These are phyloP conservation scores for Kodamaea plutei DNA, from an alignment of 1,139 yeast genomes.

Conservation along the genomic window DNA sequence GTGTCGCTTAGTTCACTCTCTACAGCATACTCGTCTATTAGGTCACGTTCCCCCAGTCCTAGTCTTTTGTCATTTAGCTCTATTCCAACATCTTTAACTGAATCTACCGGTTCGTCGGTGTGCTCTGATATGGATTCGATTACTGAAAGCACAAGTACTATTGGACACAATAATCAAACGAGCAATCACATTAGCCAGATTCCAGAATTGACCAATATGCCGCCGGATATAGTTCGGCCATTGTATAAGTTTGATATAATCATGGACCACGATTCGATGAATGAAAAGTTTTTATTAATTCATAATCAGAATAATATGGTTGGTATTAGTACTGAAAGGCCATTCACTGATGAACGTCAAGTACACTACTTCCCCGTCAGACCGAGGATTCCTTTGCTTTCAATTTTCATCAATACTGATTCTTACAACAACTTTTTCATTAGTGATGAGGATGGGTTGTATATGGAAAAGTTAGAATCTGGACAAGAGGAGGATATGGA, in stretches of 20 bases:
- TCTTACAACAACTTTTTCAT: conserved; percentile 28
- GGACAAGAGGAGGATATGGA: conserved; percentile 23
- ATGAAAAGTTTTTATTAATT: conserved; percentile 27
- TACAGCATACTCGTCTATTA: conserved; percentile 27
- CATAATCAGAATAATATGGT: conserved; percentile 12
- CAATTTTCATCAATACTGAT: conserved; percentile 33
- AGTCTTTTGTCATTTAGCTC: conserved; percentile 41
- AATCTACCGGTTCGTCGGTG: conserved; percentile 29
- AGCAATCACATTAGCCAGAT: conserved; percentile 24
- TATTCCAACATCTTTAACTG: conserved; percentile 38
- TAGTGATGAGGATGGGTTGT: conserved; percentile 24
- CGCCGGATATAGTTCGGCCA: conserved; percentile 48
- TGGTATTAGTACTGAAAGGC: conserved; percentile 2
- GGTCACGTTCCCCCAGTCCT: conserved; percentile 43
- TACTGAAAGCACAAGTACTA: conserved; percentile 6
- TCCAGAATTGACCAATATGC: conserved; percentile 41
- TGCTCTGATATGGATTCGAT: conserved; percentile 27
- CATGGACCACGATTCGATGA: conserved; percentile 40
- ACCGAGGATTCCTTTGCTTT: conserved; percentile 35
- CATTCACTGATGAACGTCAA: conserved; percentile 1
- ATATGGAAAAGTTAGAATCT: conserved; percentile 13
- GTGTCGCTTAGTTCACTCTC: conserved; percentile 41
- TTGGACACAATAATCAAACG: conserved; percentile 5
- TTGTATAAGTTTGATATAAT: conserved; percentile 45
- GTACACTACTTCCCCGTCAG: conserved; percentile 12